Base-by-base conservation (phyloP, 129 eudicot species). In the Mikania micrantha region DNA sequence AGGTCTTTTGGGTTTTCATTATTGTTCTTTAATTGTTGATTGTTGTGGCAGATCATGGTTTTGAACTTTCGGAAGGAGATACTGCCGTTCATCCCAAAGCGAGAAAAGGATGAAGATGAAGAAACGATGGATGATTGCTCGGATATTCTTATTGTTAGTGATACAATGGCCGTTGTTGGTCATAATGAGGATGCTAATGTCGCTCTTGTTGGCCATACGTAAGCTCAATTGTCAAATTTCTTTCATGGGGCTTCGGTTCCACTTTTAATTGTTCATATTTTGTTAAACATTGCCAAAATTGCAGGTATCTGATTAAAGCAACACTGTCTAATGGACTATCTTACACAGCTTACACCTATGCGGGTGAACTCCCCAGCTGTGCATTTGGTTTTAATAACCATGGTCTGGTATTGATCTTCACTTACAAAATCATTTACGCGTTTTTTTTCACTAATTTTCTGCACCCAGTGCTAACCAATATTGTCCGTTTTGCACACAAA, bases 361-460 rank as follows among this genome's bases (percentile, higher is more conserved):
- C 99, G 16, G 97, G 98, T 24, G 99, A 93, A 81, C 95, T 93
- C 24, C 99, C 96, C 1, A 93, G 99, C 83, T 89, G 99, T 48
- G 99, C 96, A 0, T 93, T 88, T 67, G 99, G 95, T 50, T 93
- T 88, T 68, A 93, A 93, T 66, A 86, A 58, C 77, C 83, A 64
- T 53, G 99, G 99, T 66, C 63, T 93, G 96, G 98, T 93, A 86
- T 13, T 57, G 60, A 66, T 45, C 27, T 7, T 21, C 9, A 60
- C 19, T 39, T 13, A 40, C 17, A 15, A 15, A 38, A 15, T 19
- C 64, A 7, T 20, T 7, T 13, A 28, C 5, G 22, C n/a, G n/a
- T n/a, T n/a, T n/a, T n/a, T n/a, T n/a, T n/a, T n/a, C n/a, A n/a
- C n/a, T n/a, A n/a, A n/a, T n/a, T n/a, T n/a, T n/a, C n/a, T n/a